Evolutionary conservation across 441 rosid species (phyloP).

Genomic region (Erysimum cheiri): DNA sequence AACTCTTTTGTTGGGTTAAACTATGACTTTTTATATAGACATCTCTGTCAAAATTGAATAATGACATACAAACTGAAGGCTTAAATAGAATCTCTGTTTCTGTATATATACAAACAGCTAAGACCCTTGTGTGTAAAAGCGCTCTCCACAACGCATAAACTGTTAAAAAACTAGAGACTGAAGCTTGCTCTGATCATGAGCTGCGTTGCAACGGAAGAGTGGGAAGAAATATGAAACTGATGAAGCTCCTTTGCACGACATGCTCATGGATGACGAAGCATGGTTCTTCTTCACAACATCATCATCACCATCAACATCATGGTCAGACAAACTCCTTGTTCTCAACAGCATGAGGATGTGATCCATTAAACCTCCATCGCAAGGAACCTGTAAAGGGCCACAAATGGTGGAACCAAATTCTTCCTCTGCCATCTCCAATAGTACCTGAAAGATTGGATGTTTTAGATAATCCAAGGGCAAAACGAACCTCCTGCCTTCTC

Average conservation of each 20-base stretch:
- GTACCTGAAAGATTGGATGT: slow-evolving; percentile 54
- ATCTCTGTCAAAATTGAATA: slow-evolving; percentile 36
- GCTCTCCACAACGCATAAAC: slow-evolving; percentile 30
- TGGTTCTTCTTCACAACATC: slow-evolving; percentile 36
- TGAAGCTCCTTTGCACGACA: slow-evolving; percentile 46
- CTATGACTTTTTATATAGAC: slow-evolving; percentile 1
- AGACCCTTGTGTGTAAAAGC: slow-evolving; percentile 18
- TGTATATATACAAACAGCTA: slow-evolving; percentile 38
- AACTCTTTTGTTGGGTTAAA: slow-evolving; percentile 12
- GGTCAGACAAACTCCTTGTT: slow-evolving; percentile 39
- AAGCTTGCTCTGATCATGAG: slow-evolving; percentile 41
- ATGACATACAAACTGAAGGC: slow-evolving; percentile 27
- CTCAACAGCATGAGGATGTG: slow-evolving; percentile 44
- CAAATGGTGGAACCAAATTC: slow-evolving; percentile 50
- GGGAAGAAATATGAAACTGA: slow-evolving; percentile 46
- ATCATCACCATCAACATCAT: slow-evolving; percentile 29
- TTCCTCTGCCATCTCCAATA: slow-evolving; percentile 57
- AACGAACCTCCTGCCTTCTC: slow-evolving; percentile 53
- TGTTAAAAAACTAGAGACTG: slow-evolving; percentile 44
- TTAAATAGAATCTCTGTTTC: slow-evolving; percentile 32
- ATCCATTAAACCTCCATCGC: slow-evolving; percentile 52
- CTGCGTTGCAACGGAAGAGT: slow-evolving; percentile 39
- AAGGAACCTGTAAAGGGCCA: slow-evolving; percentile 62
- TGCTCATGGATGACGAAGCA: slow-evolving; percentile 39
- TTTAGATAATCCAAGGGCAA: slow-evolving; percentile 53